Evolutionary conservation across 2,329 filamentous ascomycete species (phyloP).

Genomic region (Colletotrichum costaricense): DNA sequence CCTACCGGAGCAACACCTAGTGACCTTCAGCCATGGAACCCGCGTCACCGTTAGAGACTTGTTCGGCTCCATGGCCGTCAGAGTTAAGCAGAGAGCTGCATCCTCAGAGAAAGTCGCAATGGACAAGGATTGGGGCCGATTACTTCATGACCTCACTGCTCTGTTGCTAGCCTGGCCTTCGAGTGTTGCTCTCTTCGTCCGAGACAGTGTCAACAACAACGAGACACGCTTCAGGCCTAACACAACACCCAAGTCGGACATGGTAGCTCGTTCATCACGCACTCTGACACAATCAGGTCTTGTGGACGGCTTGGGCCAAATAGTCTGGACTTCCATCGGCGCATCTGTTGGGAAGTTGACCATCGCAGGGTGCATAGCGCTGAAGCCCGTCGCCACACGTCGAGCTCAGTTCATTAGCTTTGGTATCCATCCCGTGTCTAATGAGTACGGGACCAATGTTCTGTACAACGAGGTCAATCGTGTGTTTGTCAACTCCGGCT

Average conservation of each 20-base stretch:
- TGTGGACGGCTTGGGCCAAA: slow-evolving; percentile 61
- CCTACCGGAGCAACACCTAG: slow-evolving; percentile 66
- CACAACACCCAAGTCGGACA: not conserved
- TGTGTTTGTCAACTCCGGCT: slow-evolving; percentile 80
- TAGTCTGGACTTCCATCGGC: slow-evolving; percentile 77
- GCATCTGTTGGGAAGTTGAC: slow-evolving; percentile 72
- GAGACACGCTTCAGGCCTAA: slow-evolving; percentile 49
- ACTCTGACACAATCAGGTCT: slow-evolving; percentile 76
- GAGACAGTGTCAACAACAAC: slow-evolving; percentile 57
- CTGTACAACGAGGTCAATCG: slow-evolving; percentile 84
- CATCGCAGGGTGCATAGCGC: slow-evolving; percentile 78
- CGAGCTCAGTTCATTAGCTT: slow-evolving; percentile 85
- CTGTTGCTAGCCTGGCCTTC: slow-evolving; percentile 78
- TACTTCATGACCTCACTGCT: slow-evolving; percentile 69
- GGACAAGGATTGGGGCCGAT: slow-evolving; percentile 72
- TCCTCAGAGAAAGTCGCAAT: slow-evolving; percentile 62
- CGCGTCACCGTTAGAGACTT: slow-evolving; percentile 80
- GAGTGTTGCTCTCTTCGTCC: slow-evolving; percentile 67
- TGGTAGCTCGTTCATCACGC: slow-evolving; percentile 39
- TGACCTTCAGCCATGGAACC: slow-evolving; percentile 75
- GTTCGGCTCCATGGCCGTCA: slow-evolving; percentile 91
- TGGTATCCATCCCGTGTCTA: slow-evolving; percentile 74
- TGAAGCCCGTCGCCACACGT: slow-evolving; percentile 76
- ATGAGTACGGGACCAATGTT: slow-evolving; percentile 67
- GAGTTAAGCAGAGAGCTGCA: slow-evolving; percentile 81